A percentile compares a stretch with the other conserved stretches of the same genome.
These are phyloP conservation scores for Piloderma croceum DNA, from an alignment of 768 basidiomycete species.

Conservation along the genomic window DNA sequence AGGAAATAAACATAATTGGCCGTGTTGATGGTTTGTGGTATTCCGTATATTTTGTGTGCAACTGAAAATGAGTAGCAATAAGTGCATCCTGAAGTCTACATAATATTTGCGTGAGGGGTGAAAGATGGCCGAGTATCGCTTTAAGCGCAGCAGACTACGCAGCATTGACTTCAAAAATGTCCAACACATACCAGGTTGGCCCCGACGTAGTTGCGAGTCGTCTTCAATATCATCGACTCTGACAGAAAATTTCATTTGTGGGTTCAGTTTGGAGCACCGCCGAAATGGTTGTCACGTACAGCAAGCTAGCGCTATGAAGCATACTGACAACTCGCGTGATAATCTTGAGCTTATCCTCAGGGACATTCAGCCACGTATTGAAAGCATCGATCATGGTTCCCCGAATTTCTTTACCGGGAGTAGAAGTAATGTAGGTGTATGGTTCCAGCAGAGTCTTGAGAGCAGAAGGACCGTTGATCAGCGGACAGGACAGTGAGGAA, in stretches of 20 bases:
- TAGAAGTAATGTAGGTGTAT: conserved; percentile 74
- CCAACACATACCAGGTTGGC: conserved; percentile 65
- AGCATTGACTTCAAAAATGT: no score
- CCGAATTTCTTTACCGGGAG: conserved; percentile 91
- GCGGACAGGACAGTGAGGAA: neutral
- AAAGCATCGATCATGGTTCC: conserved; percentile 86
- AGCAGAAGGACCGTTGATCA: neutral
- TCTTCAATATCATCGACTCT: conserved; percentile 96
- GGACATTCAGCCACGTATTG: conserved; percentile 87
- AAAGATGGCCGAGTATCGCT: no score
- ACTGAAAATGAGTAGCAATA: conserved; percentile 37
- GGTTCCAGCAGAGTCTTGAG: conserved; percentile 70
- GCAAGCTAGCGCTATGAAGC: conserved; percentile 89
- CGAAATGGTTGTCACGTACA: conserved; percentile 39
- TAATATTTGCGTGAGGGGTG: neutral
- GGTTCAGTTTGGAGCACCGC: neutral
- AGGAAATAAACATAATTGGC: conserved; percentile 97
- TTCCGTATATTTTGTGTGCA: conserved; percentile 92
- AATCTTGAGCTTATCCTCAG: conserved; percentile 57
- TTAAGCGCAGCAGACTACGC: no score
- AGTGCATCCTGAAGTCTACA: neutral
- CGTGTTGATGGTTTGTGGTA: conserved; percentile 95
- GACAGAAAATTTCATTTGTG: conserved; percentile 6
- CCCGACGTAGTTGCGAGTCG: conserved; percentile 79
- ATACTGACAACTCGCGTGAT: conserved; percentile 85